Evolutionary conservation across 768 basidiomycete species (phyloP), one percentile per base, ranked within the genome.

Genomic region (Lactarius sanguifluus): DNA sequence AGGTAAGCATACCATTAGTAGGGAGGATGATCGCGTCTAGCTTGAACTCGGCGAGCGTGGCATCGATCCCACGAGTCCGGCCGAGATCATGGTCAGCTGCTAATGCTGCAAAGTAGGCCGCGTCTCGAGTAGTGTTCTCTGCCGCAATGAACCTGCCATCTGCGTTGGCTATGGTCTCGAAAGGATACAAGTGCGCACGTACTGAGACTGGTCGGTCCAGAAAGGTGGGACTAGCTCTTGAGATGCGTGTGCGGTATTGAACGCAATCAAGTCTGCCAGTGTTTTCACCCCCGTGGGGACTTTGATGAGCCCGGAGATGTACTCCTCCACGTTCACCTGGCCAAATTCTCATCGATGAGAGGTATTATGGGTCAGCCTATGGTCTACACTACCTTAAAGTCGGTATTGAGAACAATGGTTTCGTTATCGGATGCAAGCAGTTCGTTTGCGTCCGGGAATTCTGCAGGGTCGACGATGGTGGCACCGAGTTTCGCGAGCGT

Each of bases 391-490:
- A 83, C 87, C 80, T 88, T 89, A 76, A 89, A 86, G 69, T 89
- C 86, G 0, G 79, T 75, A 12, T 77, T 70, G 20, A 85, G 69
- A 4, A 88, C 87, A 18, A 84, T 73, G 0, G 79, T 82, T 72
- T 89, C 86, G 64, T 86, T 85, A 0, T 65, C 60, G 34, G 80
- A 80, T 0, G 82, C 82, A 3, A 70, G 66, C 28, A 79, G 70
- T 62, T 85, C 85, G 0, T 81, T 77, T 3, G 82, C 83, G 38
- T 83, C 82, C 0, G 86, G 82, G 18, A 89, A 75, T 65, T 88
- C 85, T 1, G 86, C 84, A 1, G 87, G 86, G 72, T 90, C 88
- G 10, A 89, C 78, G 9, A 90, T 77, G 0, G 82, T 78, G 12
- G 82, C 83, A 18, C 82, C 83, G 7, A 82, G 75, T 3, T 66